Evolutionary conservation across 306 rosid genomes (phyloP), one percentile per base, ranked within the genome.

Genomic region (Cucurbita argyrosperma): DNA sequence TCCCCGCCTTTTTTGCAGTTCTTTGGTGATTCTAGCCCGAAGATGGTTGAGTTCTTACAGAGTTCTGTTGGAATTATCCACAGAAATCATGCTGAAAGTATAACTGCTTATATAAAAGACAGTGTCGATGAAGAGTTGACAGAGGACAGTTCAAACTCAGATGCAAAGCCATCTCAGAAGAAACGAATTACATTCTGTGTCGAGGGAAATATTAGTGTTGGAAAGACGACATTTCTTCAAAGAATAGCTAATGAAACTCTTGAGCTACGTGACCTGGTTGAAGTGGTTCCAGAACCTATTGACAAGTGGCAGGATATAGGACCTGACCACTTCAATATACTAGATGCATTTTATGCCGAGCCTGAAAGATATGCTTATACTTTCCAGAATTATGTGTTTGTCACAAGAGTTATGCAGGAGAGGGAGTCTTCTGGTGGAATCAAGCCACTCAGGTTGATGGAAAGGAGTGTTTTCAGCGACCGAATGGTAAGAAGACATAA

Each of bases 381-480:
- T 78, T 94, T 94, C 83, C 98, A 94, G 96, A 94, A 94, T 85
- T 94, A 90, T 78, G 97, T 94, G 23, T 94, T 94, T 75, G 97
- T 91, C 40, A 90, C 98, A 15, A 86, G 98, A 83, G 87, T 94
- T 64, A 90, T 94, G 98, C 98, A 90, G 87, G 97, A 94, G 89
- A 88, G 88, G 82, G 97, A 85, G 84, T 94, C 98, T 37, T 90
- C 96, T 68, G 87, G 86, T 74, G 96, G 98, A 75, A 82, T 94
- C 73, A 94, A 90, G 90, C 98, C 98, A 77, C 97, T 94, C 74
- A 85, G 98, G 53, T 79, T 94, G 89, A 90, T 91, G 98, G 97
- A 94, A 84, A 88, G 96, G 92, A 94, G 98, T 39, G 97, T 94
- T 80, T 94, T 94, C 84, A 94, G 98, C 79, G 98, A 94, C 87